Conservation (phyloP, 78 protist species). For the Acrasis kona region DNA sequence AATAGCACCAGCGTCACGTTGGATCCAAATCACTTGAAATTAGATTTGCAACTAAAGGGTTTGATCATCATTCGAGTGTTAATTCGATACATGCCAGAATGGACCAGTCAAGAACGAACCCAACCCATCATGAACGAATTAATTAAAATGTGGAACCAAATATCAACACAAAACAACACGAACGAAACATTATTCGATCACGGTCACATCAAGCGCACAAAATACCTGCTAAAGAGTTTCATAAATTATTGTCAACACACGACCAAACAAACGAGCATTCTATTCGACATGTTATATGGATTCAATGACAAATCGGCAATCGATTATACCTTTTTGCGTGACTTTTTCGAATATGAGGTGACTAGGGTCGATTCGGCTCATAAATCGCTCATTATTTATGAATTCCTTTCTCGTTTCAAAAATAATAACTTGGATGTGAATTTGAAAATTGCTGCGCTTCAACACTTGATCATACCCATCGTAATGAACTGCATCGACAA, state of each 20-base stretch:
- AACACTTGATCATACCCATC: too few relatives aligned
- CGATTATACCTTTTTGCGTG: constrained; percentile 53
- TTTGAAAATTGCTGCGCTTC: too few relatives aligned
- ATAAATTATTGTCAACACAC: constrained; percentile 41
- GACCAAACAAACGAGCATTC: constrained; percentile 32
- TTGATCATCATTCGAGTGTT: not conserved
- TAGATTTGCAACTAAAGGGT: not conserved
- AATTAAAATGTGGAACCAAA: not conserved
- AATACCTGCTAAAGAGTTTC: constrained; percentile 59
- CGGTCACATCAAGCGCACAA: constrained; percentile 28
- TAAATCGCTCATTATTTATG: not conserved
- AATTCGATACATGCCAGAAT: not conserved
- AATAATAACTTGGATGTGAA: too few relatives aligned
- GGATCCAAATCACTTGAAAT: not conserved
- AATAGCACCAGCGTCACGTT: too few relatives aligned
- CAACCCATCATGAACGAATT: not conserved
- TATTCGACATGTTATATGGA: constrained; percentile 53
- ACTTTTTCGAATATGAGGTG: constrained; percentile 43
- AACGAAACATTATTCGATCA: not conserved
- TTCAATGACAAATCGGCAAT: constrained; percentile 30
- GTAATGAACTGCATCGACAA: too few relatives aligned
- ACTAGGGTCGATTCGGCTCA: not conserved
- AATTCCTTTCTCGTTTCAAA: constrained; percentile 28
- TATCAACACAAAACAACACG: too few relatives aligned
- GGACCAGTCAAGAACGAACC: not conserved